Conservation (phyloP, 805 yeast genomes). For the Wickerhamiella bombiphila region DNA sequence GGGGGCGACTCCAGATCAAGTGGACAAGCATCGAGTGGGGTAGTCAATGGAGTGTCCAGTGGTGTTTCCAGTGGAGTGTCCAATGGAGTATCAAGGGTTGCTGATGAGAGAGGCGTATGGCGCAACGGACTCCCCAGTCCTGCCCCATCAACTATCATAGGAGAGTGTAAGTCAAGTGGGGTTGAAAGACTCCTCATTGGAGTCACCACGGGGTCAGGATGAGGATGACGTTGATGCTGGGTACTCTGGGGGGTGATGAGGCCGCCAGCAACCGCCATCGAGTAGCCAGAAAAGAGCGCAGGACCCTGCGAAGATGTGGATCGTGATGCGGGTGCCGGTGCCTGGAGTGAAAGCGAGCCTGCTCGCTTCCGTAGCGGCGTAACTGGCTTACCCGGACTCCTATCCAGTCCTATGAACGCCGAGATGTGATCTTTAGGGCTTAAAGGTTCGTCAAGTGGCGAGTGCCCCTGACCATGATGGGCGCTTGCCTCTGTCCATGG, state of each 20-base stretch:
- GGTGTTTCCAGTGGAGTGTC: constrained; percentile 15
- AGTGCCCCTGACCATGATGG: not conserved
- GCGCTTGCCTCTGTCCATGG: not conserved
- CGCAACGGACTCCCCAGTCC: not conserved
- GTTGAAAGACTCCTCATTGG: not conserved
- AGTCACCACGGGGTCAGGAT: too few species aligned
- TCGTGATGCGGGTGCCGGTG: constrained; percentile 1
- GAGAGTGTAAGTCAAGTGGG: not conserved
- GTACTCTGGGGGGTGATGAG: not conserved
- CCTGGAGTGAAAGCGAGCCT: not conserved
- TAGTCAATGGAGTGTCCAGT: constrained; percentile 1
- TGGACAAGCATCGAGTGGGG: not conserved
- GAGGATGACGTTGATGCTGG: not conserved
- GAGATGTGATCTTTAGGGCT: not conserved
- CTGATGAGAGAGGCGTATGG: constrained; percentile 1
- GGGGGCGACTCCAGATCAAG: constrained; percentile 1
- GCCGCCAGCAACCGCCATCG: not conserved
- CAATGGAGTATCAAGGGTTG: constrained; percentile 9
- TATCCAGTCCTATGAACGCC: not conserved
- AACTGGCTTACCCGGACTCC: not conserved
- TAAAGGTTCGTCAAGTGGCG: not conserved
- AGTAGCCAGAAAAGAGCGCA: not conserved
- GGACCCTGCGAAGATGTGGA: not conserved
- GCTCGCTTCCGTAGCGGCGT: not conserved
- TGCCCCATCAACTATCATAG: too few species aligned